Conservation (phyloP, 495 filamentous ascomycete species). For the Talaromyces wortmannii region DNA sequence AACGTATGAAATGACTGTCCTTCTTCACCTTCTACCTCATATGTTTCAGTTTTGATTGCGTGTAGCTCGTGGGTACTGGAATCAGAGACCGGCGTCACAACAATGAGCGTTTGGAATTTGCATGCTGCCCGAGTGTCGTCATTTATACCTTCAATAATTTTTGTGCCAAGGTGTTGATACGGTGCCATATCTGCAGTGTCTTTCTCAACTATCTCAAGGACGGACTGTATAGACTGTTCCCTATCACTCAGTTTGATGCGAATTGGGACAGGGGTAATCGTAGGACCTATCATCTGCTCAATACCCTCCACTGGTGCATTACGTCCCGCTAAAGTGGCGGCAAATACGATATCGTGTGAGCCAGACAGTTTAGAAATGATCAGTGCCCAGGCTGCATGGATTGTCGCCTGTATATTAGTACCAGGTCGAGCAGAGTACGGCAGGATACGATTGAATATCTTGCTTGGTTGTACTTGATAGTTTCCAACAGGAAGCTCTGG, state of each 20-base stretch:
- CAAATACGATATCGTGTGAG: constrained; percentile 28
- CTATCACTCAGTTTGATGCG: constrained; percentile 24
- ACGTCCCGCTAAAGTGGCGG: constrained; percentile 25
- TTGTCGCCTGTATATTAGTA: background rate
- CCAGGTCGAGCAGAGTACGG: background rate
- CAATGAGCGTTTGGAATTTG: constrained; percentile 44
- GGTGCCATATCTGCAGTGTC: constrained; percentile 23
- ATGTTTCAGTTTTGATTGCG: background rate
- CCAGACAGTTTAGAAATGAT: constrained; percentile 20
- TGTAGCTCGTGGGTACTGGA: background rate
- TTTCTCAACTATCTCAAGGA: constrained; percentile 26
- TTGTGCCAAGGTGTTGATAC: constrained; percentile 36
- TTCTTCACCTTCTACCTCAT: background rate
- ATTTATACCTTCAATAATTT: constrained; percentile 44
- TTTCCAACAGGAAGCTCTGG: constrained; percentile 35
- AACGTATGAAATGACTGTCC: background rate
- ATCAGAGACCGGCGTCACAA: constrained; percentile 26
- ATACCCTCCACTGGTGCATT: constrained; percentile 24
- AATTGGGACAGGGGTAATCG: constrained; percentile 43
- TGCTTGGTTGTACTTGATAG: constrained; percentile 23
- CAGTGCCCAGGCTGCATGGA: constrained; percentile 30
- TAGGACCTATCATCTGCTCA: constrained; percentile 30
- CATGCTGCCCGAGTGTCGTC: constrained; percentile 43
- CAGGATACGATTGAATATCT: background rate
- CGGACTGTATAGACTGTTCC: constrained; percentile 13